phyloP scores from a whole-genome alignment of 1,284 basidiomycete species.

The Chalciporus sp. region DNA sequence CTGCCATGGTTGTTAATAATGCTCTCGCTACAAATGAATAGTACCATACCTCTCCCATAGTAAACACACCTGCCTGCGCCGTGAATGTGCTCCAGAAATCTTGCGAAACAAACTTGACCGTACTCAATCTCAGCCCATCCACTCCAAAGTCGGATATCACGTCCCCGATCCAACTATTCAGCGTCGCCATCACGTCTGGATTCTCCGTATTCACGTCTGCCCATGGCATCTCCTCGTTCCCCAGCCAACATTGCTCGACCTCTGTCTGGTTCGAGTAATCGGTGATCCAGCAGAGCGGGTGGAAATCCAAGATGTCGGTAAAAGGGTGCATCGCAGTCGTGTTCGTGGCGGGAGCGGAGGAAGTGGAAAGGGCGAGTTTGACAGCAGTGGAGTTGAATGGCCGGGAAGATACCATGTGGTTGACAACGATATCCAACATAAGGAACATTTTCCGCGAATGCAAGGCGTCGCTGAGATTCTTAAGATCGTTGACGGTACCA shows the following conservation, averaged over 20 bases:
- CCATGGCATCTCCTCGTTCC: conserved; percentile 61
- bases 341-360: conserved; percentile 39
- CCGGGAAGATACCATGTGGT: conserved; percentile 57
- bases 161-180: conserved; percentile 60
- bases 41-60: conserved; percentile 68
- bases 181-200: conserved; percentile 48
- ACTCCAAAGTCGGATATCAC: conserved; percentile 59
- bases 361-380: conserved; percentile 27
- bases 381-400: conserved; percentile 31
- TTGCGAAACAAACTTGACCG: conserved; percentile 58
- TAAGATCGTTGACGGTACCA: conserved; percentile 65
- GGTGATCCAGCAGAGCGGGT: conserved; percentile 41
- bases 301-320: conserved; percentile 35
- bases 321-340: conserved; percentile 40
- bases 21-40: background rate
- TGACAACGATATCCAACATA: conserved; percentile 80
- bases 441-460: conserved; percentile 73
- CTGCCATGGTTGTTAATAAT: conserved; percentile 23
- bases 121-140: conserved; percentile 57
- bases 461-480: conserved; percentile 58
- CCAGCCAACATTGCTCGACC: conserved; percentile 78
- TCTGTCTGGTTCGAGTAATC: conserved; percentile 66
- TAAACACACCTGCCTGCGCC: conserved; percentile 67
- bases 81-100: conserved; percentile 70
- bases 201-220: conserved; percentile 78